Base-by-base conservation (phyloP, 2,329 filamentous ascomycete species). In the Diaporthe caulivora region DNA sequence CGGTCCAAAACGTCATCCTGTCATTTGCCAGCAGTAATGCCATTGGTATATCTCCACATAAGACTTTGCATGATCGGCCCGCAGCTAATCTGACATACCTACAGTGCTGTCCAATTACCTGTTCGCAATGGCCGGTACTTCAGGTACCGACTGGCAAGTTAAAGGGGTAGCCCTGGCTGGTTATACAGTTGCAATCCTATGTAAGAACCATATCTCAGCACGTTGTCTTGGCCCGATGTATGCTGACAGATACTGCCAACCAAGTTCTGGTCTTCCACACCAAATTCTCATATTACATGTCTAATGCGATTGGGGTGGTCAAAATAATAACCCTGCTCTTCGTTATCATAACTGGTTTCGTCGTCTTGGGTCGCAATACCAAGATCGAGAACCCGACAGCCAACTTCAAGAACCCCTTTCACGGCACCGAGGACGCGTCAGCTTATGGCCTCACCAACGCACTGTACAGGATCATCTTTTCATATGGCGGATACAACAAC, bases 21-120 rank as follows among this genome's bases (percentile, higher is more conserved):
- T 92, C 91, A 0, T 93, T 93, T 76, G 90, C 88, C 75, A 92
- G 90, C 76, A 89, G 90, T 53, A 93, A 93, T 79, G 86, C 90
- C 0, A 88, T 93, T 53, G 86, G 84, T 84, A 76, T 73, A 80
- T 62, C 4, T 21, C 9, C 6, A 13, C 2, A 21, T 5, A 11
- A 2, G 57, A 15, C 26, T 7, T 13, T 0, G 40, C 0, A 13
- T n/a, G 10, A 17, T 8, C 0, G 11, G 2, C 5, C 3, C 1
- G 34, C 29, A 6, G 42, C 40, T 44, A 53, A 62, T 51, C 17
- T 58, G 5, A 24, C 3, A 9, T 24, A 2, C 31, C 0, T 1
- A n/a, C 3, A 86, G 90, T 93, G 0, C 80, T 93, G 34, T 88
- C 92, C 0, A 83, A 88, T 51, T 94, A 94, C 76, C 79, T 93